phyloP scores from a whole-genome alignment of 2,329 filamentous ascomycete species.

The Monosporascus cannonballus region DNA sequence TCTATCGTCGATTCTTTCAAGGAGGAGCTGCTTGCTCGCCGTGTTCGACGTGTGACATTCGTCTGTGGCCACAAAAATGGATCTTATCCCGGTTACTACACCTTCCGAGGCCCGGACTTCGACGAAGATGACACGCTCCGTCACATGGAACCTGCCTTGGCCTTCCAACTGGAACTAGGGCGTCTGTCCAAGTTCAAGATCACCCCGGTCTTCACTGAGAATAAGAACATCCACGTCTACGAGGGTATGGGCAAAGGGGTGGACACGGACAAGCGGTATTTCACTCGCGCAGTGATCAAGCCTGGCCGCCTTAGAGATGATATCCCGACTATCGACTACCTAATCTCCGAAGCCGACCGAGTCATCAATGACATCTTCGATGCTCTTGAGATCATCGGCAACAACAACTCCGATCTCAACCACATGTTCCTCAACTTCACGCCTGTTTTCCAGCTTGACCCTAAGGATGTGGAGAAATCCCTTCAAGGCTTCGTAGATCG shows the following conservation, averaged over 20 bases:
- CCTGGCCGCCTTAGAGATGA: slow-evolving; percentile 92
- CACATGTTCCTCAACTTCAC: slow-evolving; percentile 99
- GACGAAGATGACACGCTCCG: slow-evolving; percentile 92
- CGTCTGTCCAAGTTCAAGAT: slow-evolving; percentile 96
- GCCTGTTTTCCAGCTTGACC: slow-evolving; percentile 87
- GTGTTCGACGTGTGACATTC: slow-evolving; percentile 87
- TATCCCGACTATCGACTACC: slow-evolving; percentile 96
- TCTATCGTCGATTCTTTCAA: slow-evolving; percentile 74
- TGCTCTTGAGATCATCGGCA: slow-evolving; percentile 95
- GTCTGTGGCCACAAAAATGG: slow-evolving; percentile 93
- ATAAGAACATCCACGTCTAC: slow-evolving; percentile 98
- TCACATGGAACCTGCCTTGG: slow-evolving; percentile 91
- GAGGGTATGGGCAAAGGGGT: slow-evolving; percentile 92
- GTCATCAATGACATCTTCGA: slow-evolving; percentile 97
- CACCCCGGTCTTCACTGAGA: slow-evolving; percentile 97
- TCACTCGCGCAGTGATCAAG: slow-evolving; percentile 90
- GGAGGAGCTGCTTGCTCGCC: slow-evolving; percentile 73
- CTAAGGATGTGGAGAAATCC: slow-evolving; percentile 84
- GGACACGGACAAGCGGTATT: slow-evolving; percentile 97
- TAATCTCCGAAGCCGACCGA: slow-evolving; percentile 94
- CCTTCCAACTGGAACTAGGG: slow-evolving; percentile 96
- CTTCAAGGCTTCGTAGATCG: slow-evolving; percentile 93
- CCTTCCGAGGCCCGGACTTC: slow-evolving; percentile 89
- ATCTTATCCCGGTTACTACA: slow-evolving; percentile 94
- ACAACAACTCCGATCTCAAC: slow-evolving; percentile 98